Evolutionary conservation across 495 filamentous ascomycete species (phyloP).

Genomic region (Penicillium herquei): DNA sequence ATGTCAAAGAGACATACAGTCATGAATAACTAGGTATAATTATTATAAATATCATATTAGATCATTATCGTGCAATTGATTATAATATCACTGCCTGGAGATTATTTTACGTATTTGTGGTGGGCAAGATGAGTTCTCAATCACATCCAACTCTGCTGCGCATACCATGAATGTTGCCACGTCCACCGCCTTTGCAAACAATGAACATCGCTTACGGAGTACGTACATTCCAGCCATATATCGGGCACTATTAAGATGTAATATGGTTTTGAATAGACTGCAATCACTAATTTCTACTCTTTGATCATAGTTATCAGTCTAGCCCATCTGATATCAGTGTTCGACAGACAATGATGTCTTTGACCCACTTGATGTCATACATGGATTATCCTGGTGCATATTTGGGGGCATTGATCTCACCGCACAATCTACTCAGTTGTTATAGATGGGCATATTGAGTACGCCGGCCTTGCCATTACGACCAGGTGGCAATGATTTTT

Average conservation of each 20-base stretch:
- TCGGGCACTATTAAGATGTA: too few relatives aligned
- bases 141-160: too few relatives aligned
- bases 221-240: too few relatives aligned
- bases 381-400: background rate
- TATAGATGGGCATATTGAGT: too few relatives aligned
- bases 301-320: background rate
- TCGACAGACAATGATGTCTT: slow-evolving; percentile 4
- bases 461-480: too few relatives aligned
- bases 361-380: slow-evolving; percentile 26
- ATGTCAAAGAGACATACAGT: background rate
- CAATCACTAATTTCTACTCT: background rate
- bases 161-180: too few relatives aligned
- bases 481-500: too few relatives aligned
- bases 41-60: background rate
- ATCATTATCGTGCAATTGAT: background rate
- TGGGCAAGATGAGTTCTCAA: too few relatives aligned
- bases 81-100: too few relatives aligned
- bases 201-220: too few relatives aligned
- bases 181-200: too few relatives aligned
- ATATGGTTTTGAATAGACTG: background rate
- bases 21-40: background rate
- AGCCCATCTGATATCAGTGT: background rate
- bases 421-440: background rate
- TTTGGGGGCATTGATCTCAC: background rate
- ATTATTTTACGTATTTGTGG: too few relatives aligned